Evolutionary conservation across 805 yeast genomes (phyloP).

Genomic region (Metschnikowia peoriensis): DNA sequence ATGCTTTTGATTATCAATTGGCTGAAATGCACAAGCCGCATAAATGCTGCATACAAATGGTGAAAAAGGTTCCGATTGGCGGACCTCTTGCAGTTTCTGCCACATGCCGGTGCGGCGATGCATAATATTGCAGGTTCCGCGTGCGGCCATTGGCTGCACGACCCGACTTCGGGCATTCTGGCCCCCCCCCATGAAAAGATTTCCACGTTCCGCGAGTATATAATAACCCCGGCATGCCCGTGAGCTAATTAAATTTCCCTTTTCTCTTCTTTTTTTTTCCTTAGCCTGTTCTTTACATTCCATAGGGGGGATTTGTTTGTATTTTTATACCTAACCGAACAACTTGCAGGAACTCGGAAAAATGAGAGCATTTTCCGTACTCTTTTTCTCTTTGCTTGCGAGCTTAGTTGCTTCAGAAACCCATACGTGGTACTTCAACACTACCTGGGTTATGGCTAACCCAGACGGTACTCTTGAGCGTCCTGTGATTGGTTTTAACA

Average conservation of each 20-base stretch:
- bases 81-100: not conserved
- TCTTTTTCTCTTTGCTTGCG: slow-evolving; percentile 19
- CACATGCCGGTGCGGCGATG: not conserved
- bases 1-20: not conserved
- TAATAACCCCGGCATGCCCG: slow-evolving; percentile 5
- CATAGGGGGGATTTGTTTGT: slow-evolving; percentile 17
- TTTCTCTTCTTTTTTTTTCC: slow-evolving; percentile 17
- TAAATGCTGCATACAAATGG: not conserved
- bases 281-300: slow-evolving; percentile 21
- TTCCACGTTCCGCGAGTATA: slow-evolving; percentile 5
- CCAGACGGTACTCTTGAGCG: slow-evolving; percentile 64
- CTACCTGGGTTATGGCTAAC: slow-evolving; percentile 64
- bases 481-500: slow-evolving; percentile 64
- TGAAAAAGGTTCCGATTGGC: not conserved
- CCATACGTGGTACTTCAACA: slow-evolving; percentile 62
- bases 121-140: not conserved
- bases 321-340: slow-evolving; percentile 1
- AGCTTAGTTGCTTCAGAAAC: slow-evolving; percentile 41
- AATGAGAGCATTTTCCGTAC: slow-evolving; percentile 19
- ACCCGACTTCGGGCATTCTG: slow-evolving; percentile 14
- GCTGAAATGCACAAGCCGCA: not conserved
- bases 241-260: slow-evolving; percentile 16
- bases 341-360: slow-evolving; percentile 14
- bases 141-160: slow-evolving; percentile 17
- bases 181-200: not conserved